These are phyloP conservation scores for Flaveria sonorensis DNA, from an alignment of 129 eudicot genomes.

Conservation along the genomic window DNA sequence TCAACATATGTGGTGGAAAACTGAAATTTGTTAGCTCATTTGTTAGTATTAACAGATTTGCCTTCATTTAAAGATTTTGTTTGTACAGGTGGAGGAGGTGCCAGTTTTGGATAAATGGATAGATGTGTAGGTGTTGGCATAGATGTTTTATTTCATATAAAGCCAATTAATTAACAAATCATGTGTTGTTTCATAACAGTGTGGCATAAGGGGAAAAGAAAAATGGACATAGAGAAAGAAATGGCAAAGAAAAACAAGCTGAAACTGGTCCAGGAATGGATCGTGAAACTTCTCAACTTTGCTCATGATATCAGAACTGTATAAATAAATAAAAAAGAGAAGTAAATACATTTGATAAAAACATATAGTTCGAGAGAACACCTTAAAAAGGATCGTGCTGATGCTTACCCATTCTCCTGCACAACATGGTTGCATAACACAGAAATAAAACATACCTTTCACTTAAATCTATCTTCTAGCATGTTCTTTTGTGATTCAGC, in stretches of 20 bases:
- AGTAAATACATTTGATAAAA: too few species aligned
- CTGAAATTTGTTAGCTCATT: too few species aligned
- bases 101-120: too few species aligned
- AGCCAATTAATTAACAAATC: neutral
- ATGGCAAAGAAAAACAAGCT: conserved; percentile 40
- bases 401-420: conserved; percentile 79
- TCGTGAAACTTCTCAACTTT: conserved; percentile 83
- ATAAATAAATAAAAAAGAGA: neutral
- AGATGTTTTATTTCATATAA: too few species aligned
- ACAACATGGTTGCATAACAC: conserved; percentile 28
- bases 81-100: too few species aligned
- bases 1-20: too few species aligned
- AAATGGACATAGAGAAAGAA: neutral
- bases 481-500: conserved; percentile 94
- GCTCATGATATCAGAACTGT: conserved; percentile 80
- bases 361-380: too few species aligned
- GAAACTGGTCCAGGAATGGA: conserved; percentile 60
- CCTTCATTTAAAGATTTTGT: too few species aligned
- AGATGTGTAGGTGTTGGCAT: too few species aligned
- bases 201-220: neutral
- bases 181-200: conserved; percentile 4
- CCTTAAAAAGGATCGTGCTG: neutral
- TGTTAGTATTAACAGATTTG: too few species aligned
- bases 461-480: conserved; percentile 94
- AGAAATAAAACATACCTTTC: conserved; percentile 53